Conservation (phyloP, 192 early-diverging fungal genomes). For the Entophlyctis luteolus region DNA sequence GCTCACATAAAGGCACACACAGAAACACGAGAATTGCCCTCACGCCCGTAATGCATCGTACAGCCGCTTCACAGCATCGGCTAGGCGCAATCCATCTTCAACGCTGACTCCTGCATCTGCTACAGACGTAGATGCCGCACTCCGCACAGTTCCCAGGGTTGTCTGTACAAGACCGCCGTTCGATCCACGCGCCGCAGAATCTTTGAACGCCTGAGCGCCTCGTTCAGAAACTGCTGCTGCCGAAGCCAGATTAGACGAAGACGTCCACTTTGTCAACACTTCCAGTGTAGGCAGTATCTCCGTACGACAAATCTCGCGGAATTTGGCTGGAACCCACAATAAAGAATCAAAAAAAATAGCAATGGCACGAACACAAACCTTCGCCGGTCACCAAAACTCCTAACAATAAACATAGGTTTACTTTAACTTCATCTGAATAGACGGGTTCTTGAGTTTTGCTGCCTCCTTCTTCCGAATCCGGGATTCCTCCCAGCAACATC, state of each 20-base stretch:
- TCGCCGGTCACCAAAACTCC: constrained; percentile 29
- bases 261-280: constrained; percentile 22
- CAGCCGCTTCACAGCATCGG: constrained; percentile 20
- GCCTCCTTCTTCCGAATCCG: neutral
- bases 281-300: constrained; percentile 14
- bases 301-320: neutral
- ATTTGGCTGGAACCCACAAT: neutral
- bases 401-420: constrained; percentile 42
- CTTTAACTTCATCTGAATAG: constrained; percentile 41
- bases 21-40: too few relatives aligned
- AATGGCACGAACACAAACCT: constrained; percentile 9
- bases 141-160: neutral
- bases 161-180: neutral
- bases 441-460: neutral
- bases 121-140: neutral
- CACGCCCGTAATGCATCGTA: constrained; percentile 13
- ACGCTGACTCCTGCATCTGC: neutral
- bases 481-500: constrained; percentile 37
- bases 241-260: constrained; percentile 23
- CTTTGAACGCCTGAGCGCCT: constrained; percentile 9
- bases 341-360: neutral
- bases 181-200: neutral
- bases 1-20: too few relatives aligned
- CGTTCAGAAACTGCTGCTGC: constrained; percentile 15
- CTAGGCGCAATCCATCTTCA: constrained; percentile 18